Conservation (phyloP, 257 asterid genomes). For the Solanum pennellii region DNA sequence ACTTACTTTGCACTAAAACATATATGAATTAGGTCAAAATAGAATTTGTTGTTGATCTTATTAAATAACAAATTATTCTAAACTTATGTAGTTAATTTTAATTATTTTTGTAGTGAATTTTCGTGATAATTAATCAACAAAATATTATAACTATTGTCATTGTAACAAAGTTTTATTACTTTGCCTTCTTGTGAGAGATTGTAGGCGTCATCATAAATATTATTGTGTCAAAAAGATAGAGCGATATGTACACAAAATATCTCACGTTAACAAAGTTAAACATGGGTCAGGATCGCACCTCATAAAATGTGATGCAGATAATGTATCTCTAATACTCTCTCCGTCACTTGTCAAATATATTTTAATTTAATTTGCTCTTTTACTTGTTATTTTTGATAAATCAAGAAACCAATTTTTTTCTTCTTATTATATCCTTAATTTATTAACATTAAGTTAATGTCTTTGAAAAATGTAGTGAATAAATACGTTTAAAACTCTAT, state of each 20-base stretch:
- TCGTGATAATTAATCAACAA: not conserved
- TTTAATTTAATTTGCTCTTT: too few species aligned
- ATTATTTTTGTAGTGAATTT: not conserved
- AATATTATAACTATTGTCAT: not conserved
- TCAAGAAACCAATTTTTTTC: too few species aligned
- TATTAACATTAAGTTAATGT: too few species aligned
- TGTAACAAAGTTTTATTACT: not conserved
- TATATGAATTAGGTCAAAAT: too few species aligned
- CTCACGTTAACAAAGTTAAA: not conserved
- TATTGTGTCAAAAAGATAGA: not conserved
- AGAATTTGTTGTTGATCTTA: not conserved
- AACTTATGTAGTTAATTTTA: not conserved
- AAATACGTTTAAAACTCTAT: too few species aligned
- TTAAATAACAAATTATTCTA: not conserved
- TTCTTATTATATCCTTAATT: too few species aligned
- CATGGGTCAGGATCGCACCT: not conserved
- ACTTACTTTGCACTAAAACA: too few species aligned
- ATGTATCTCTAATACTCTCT: not conserved
- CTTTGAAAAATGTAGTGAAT: too few species aligned
- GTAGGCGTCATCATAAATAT: not conserved
- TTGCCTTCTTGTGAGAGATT: not conserved
- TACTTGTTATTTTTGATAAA: too few species aligned
- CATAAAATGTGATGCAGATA: not conserved
- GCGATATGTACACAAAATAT: not conserved
- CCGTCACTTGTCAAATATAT: too few species aligned